Evolutionary conservation across 2,329 filamentous ascomycete species (phyloP).

Genomic region (Cytospora paraplurivora): DNA sequence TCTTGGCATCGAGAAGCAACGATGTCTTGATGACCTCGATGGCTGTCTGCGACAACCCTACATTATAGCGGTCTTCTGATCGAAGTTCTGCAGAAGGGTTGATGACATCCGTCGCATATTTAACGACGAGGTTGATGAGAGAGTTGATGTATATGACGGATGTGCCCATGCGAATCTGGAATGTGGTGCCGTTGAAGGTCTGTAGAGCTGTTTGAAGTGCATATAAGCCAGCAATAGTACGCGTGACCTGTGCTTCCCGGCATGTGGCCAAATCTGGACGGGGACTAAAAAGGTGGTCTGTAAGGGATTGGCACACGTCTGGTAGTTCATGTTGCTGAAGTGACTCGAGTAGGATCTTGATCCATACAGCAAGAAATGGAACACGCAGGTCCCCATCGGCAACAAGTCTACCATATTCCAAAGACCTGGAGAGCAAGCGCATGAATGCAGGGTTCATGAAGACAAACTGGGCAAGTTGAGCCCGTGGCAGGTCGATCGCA

Average conservation of each 20-base stretch:
- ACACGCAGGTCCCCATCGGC: constrained; percentile 55
- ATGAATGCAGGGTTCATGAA: constrained; percentile 71
- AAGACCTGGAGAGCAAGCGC: constrained; percentile 62
- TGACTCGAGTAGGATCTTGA: constrained; percentile 75
- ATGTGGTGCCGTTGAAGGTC: constrained; percentile 54
- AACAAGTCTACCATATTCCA: constrained; percentile 54
- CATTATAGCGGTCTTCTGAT: constrained; percentile 48
- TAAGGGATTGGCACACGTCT: constrained; percentile 77
- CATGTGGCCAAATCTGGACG: constrained; percentile 60
- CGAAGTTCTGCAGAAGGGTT: constrained; percentile 53
- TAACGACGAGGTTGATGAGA: constrained; percentile 65
- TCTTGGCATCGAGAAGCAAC: constrained; percentile 71
- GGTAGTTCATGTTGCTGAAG: constrained; percentile 74
- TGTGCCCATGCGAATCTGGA: constrained; percentile 50
- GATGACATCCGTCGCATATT: constrained; percentile 61
- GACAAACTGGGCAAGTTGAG: constrained; percentile 80
- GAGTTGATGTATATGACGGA: constrained; percentile 65
- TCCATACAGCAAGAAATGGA: constrained; percentile 74
- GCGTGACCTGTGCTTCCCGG: constrained; percentile 59
- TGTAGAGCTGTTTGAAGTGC: constrained; percentile 59
- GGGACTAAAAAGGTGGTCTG: constrained; percentile 71
- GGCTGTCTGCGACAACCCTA: constrained; percentile 56
- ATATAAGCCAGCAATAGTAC: constrained; percentile 65
- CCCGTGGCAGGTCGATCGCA: constrained; percentile 78
- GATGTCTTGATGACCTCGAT: constrained; percentile 68